Evolutionary conservation across 169 alveolate genomes (phyloP).

Genomic region (Eimeria maxima): DNA sequence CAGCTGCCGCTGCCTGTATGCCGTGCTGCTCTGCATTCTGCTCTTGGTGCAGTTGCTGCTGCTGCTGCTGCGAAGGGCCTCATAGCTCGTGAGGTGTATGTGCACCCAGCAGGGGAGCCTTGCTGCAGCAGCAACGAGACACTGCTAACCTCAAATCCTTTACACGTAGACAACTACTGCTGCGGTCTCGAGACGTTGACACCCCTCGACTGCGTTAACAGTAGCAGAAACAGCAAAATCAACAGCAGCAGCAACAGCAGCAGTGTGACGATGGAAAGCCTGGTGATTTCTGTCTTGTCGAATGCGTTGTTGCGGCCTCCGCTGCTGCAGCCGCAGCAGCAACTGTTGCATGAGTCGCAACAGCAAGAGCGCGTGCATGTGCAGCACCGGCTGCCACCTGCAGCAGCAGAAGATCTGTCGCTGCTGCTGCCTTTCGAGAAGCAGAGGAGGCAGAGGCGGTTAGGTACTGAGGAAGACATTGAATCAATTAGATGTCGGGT

Average conservation of each 20-base stretch:
- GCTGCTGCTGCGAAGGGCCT: conserved; percentile 41
- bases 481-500: background rate
- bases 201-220: background rate
- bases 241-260: background rate
- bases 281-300: conserved; percentile 9
- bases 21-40: conserved; percentile 15
- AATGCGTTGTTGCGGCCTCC: background rate
- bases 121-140: conserved; percentile 56
- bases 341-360: conserved; percentile 25
- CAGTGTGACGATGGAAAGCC: conserved; percentile 44
- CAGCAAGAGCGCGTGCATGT: conserved; percentile 44
- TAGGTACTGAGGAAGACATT: background rate
- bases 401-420: background rate
- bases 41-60: conserved; percentile 55
- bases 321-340: background rate
- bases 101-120: conserved; percentile 18
- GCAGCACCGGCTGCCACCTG: conserved; percentile 44
- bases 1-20: conserved; percentile 49
- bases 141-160: background rate
- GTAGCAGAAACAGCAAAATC: too few species aligned
- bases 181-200: background rate
- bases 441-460: background rate
- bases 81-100: background rate
- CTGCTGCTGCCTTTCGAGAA: conserved; percentile 22
- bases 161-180: conserved; percentile 19